Evolutionary conservation across 1,139 yeast species (phyloP).

Genomic region (Diutina scorzettiae): DNA sequence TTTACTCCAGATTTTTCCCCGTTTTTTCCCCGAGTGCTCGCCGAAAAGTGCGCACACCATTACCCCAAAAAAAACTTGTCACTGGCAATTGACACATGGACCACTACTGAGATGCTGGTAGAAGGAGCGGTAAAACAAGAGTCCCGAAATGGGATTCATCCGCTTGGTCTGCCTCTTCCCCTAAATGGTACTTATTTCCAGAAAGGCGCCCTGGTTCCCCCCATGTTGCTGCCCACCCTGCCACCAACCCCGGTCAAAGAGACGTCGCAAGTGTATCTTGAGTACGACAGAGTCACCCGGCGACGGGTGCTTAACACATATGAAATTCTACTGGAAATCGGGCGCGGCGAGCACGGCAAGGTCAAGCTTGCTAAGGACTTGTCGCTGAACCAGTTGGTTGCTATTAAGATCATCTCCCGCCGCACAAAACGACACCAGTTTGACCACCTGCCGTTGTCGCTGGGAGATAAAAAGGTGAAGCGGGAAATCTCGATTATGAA

Average conservation of each 20-base stretch:
- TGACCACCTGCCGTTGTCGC: constrained; percentile 12
- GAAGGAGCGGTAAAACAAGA: constrained; percentile 4
- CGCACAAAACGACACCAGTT: constrained; percentile 34
- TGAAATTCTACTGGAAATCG: constrained; percentile 79
- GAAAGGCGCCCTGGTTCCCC: too few species aligned
- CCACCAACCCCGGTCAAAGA: constrained; percentile 46
- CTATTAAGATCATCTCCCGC: constrained; percentile 86
- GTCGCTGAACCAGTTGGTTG: constrained; percentile 62
- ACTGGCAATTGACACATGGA: too few species aligned
- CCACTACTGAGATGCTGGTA: too few species aligned
- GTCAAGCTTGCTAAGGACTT: constrained; percentile 82
- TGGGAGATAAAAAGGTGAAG: constrained; percentile 58
- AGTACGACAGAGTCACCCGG: constrained; percentile 80
- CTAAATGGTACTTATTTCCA: not conserved
- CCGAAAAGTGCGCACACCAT: too few species aligned
- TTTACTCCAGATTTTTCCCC: too few species aligned
- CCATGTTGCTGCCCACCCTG: not conserved
- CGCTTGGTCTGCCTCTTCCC: constrained; percentile 1
- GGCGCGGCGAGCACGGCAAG: constrained; percentile 95
- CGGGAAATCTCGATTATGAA: constrained; percentile 95
- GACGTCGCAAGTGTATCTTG: constrained; percentile 68
- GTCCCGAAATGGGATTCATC: not conserved
- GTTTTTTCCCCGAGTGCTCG: too few species aligned
- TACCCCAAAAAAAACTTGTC: too few species aligned
- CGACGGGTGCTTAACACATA: constrained; percentile 82